Conservation (phyloP, 2,329 filamentous ascomycete species). For the Phoma herbarum region DNA sequence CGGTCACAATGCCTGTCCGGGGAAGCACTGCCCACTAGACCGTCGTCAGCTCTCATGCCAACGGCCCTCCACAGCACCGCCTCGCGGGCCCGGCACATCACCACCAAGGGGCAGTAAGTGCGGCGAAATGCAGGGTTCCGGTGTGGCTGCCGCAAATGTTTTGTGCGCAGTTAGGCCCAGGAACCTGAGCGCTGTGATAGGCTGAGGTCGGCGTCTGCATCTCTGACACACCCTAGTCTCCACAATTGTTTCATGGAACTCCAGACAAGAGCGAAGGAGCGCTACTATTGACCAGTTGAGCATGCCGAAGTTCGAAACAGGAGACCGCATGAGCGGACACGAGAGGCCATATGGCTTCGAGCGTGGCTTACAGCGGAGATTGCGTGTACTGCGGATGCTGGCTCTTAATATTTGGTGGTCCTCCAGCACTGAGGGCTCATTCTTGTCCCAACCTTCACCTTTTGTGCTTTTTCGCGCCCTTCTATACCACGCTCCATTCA, state of each 20-base stretch:
- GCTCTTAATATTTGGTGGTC: conserved; percentile 40
- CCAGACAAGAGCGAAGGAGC: conserved; percentile 33
- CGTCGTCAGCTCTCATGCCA: conserved; percentile 13
- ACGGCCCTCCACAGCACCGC: conserved; percentile 27
- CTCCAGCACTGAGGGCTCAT: conserved; percentile 28
- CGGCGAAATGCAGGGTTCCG: conserved; percentile 34
- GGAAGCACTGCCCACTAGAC: conserved; percentile 4
- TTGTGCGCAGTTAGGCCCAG: conserved; percentile 31
- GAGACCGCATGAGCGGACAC: conserved; percentile 29
- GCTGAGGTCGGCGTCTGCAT: conserved; percentile 27
- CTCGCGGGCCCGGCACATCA: conserved; percentile 26
- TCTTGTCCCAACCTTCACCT: conserved; percentile 41
- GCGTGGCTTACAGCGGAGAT: conserved; percentile 38
- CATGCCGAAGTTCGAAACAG: conserved; percentile 34
- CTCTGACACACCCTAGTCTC: conserved; percentile 48
- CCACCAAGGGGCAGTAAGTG: conserved; percentile 25
- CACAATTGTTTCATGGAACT: conserved; percentile 48
- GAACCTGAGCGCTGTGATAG: conserved; percentile 23
- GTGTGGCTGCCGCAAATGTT: conserved; percentile 43
- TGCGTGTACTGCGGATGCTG: conserved; percentile 33
- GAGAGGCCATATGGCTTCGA: conserved; percentile 34
- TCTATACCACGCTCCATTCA: conserved; percentile 39
- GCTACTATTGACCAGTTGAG: conserved; percentile 37
- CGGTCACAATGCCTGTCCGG: conserved; percentile 6
- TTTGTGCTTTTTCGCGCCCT: conserved; percentile 33